Evolutionary conservation across 1,284 basidiomycete species (phyloP), one percentile per base, ranked within the genome.

Genomic region (Heliocybe sulcata): DNA sequence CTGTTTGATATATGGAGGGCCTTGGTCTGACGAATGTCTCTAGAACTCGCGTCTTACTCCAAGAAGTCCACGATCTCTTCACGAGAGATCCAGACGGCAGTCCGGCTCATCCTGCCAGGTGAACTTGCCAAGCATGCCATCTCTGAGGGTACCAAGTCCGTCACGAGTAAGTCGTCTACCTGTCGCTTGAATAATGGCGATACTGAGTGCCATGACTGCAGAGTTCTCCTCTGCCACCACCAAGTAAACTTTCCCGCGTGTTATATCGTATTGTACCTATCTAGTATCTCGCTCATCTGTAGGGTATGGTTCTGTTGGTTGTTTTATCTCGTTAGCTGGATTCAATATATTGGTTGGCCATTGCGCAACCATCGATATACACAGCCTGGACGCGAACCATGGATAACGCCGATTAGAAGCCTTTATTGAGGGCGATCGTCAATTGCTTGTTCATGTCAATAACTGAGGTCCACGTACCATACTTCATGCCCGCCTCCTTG

Each of bases 401-500:
- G 9, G 9, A 11, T 9, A 19, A 9, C 10, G 11, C 9, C 11
- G 19, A 49, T 26, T n/a, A 49, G 47, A 49, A 49, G 23, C 47
- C 47, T 49, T n/a, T 6, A n/a, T n/a, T n/a, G 10, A 20, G 6
- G 49, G 20, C 6, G 26, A 19, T n/a, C n/a, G 20, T n/a, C 22
- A 51, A 20, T 25, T n/a, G n/a, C 4, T 51, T n/a, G 29, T 31
- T 4, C 22, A 26, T n/a, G 6, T 19, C 6, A 31, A 45, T 10
- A 45, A 55, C 10, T 25, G 52, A 35, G 29, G 25, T n/a, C 33
- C 12, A 59, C 78, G 57, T 59, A 85, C 89, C 90, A 60, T 92
- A 92, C 74, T 91, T 92, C 67, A 90, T 91, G 8, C 90, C 89
- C 0, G 90, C 88, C 65, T 92, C 90, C 64, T 91, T 92, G 59